Conservation (phyloP, 768 basidiomycete species). For the Dentipellis fragilis region DNA sequence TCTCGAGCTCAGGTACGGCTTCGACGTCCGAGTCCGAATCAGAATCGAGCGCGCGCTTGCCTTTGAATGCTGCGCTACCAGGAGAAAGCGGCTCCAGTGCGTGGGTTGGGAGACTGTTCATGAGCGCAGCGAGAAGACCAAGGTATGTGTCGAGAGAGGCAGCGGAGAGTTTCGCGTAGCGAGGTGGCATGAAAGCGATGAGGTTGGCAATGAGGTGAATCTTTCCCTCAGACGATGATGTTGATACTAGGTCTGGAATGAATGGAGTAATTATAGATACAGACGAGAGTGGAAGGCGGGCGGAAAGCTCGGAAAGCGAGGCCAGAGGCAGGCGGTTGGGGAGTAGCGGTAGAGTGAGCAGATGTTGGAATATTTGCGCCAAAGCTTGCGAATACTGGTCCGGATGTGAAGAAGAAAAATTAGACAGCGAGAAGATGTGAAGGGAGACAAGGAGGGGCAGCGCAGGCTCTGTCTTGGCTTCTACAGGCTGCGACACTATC, state of each 20-base stretch:
- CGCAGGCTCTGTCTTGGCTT: slow-evolving; percentile 43
- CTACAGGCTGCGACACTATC: slow-evolving; percentile 33
- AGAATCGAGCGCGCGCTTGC: slow-evolving; percentile 2
- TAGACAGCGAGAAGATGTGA: slow-evolving; percentile 53
- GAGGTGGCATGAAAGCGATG: slow-evolving; percentile 49
- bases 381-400: slow-evolving; percentile 8
- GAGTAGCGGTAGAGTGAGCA: slow-evolving; percentile 47
- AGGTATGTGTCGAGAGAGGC: slow-evolving; percentile 44
- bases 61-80: not conserved
- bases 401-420: not conserved
- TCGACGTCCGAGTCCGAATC: slow-evolving; percentile 19
- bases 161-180: slow-evolving; percentile 41
- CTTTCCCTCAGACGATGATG: slow-evolving; percentile 20
- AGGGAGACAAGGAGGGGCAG: slow-evolving; percentile 47
- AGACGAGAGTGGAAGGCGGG: slow-evolving; percentile 47
- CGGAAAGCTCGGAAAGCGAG: slow-evolving; percentile 54
- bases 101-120: slow-evolving; percentile 44
- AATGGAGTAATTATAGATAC: slow-evolving; percentile 23
- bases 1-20: slow-evolving; percentile 24
- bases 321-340: slow-evolving; percentile 63
- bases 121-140: slow-evolving; percentile 36
- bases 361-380: slow-evolving; percentile 2
- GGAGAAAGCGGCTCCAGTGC: slow-evolving; percentile 36
- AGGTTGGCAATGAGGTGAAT: slow-evolving; percentile 69
- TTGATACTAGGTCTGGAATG: slow-evolving; percentile 10